phyloP scores from a whole-genome alignment of 495 filamentous ascomycete species.

The Penicillium desertorum region DNA sequence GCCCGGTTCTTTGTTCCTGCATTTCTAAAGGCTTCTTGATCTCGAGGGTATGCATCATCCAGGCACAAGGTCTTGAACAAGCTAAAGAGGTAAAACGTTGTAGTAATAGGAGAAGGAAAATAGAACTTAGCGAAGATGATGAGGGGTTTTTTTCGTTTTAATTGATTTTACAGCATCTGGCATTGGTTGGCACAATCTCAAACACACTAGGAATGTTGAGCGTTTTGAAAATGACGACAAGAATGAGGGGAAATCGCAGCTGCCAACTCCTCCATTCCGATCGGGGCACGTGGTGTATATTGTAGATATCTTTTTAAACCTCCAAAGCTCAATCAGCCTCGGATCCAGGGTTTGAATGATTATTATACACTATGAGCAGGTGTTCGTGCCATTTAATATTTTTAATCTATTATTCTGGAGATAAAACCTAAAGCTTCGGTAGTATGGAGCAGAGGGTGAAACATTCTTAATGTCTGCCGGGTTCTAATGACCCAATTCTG shows the following conservation, averaged over 20 bases:
- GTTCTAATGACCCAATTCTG: neutral
- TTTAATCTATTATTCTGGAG: neutral
- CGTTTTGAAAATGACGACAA: conserved; percentile 11
- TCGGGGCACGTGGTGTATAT: conserved; percentile 19
- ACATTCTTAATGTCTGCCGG: conserved; percentile 1
- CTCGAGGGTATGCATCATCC: conserved; percentile 5
- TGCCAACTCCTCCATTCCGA: conserved; percentile 22
- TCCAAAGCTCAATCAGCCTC: neutral
- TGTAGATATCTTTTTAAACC: neutral
- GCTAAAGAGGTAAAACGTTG: neutral
- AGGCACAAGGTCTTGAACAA: neutral
- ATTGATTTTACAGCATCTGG: neutral
- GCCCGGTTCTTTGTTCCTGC: conserved; percentile 1
- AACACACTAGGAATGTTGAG: conserved; percentile 18
- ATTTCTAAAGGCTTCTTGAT: neutral
- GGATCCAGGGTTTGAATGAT: neutral
- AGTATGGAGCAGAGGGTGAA: neutral
- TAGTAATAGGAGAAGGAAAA: neutral
- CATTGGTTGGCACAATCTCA: conserved; percentile 9
- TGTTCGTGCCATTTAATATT: neutral
- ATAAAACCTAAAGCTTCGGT: neutral
- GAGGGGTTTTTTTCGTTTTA: neutral
- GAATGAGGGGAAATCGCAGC: conserved; percentile 13
- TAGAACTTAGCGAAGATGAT: neutral
- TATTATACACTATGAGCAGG: neutral